Base-by-base conservation (phyloP, 139 green algal genomes). In the Eudorina sp. region DNA sequence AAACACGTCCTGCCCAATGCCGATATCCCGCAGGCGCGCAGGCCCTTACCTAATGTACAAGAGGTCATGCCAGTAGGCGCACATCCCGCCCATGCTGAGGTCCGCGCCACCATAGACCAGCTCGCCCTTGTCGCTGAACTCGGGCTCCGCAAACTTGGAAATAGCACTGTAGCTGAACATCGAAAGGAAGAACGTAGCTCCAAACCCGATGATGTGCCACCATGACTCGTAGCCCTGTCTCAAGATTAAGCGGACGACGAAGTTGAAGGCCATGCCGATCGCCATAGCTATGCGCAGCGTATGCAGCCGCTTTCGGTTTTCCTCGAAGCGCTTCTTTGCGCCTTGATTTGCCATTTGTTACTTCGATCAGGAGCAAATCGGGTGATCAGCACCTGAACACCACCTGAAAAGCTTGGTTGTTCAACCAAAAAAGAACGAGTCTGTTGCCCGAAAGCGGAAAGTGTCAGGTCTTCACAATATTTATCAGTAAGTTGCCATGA, bases 31-130 rank as follows among this genome's bases (percentile, higher is more conserved):
- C n/a, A n/a, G n/a, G n/a, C n/a, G n/a, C n/a, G n/a, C n/a, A n/a
- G n/a, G n/a, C 68, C 46, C 76, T 14, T 21, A 86, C 81, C 89
- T 88, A n/a, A 97, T 89, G 78, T 97, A 98, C 19, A 97, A 88
- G 4, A 95, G 29, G 72, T 98, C 95, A 38, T 96, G 92, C 83
- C 94, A 96, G 86, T 98, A 97, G 2, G 53, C 85, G 48, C 92
- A 86, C n/a, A 94, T 90, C 43, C 95, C 94, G 6, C 92, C 93
- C 58, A 94, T 93, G 68, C 41, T 92, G 6, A 97, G 88, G 62
- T 98, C 94, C 27, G 90, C 91, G 0, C 95, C 95, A n/a, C 91
- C 90, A 82, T 94, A 94, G 0, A 96, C 23, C 18, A 98, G 60
- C 62, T 97, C 95, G 11, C 94, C 95, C 8, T 75, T 62, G 0